phyloP scores from a whole-genome alignment of 495 filamentous ascomycete genomes.

The Cairneyella variabilis region DNA sequence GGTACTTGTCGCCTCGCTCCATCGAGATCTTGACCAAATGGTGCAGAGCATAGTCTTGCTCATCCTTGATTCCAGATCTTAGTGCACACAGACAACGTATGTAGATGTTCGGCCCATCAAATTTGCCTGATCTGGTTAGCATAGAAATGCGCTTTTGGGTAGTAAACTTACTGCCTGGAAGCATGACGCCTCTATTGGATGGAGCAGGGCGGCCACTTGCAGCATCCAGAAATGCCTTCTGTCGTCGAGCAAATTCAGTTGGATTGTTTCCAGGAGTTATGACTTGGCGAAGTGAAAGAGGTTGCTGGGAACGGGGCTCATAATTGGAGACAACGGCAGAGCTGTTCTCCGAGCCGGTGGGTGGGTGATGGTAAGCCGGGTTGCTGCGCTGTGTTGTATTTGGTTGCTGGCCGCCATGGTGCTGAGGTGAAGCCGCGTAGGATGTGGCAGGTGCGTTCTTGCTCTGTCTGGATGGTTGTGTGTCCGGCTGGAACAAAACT shows the following conservation, averaged over 20 bases:
- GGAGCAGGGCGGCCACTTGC: conserved; percentile 1
- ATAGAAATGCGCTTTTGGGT: neutral
- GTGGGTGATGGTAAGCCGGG: conserved; percentile 27
- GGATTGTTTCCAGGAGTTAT: conserved; percentile 67
- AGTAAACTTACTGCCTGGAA: conserved; percentile 45
- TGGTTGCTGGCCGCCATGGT: conserved; percentile 17
- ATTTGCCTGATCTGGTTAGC: conserved; percentile 40
- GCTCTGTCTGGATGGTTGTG: conserved; percentile 53
- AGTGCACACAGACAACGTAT: conserved; percentile 76
- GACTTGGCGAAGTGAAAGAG: conserved; percentile 63
- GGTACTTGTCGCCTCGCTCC: conserved; percentile 91
- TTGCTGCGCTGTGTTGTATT: conserved; percentile 19
- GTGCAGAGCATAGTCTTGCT: conserved; percentile 84
- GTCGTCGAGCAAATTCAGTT: conserved; percentile 50
- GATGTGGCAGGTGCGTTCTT: conserved; percentile 47
- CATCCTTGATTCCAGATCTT: conserved; percentile 71
- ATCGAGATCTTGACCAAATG: conserved; percentile 95
- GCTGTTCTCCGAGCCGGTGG: conserved; percentile 33
- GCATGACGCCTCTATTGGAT: conserved; percentile 39
- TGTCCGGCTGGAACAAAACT: conserved; percentile 77
- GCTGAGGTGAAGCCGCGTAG: conserved; percentile 26
- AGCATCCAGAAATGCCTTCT: conserved; percentile 24
- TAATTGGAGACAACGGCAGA: conserved; percentile 54
- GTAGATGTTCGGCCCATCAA: conserved; percentile 81
- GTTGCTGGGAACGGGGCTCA: conserved; percentile 51